These are phyloP conservation scores for Ogataea chonburiensis DNA, from an alignment of 805 yeast genomes.

Conservation along the genomic window DNA sequence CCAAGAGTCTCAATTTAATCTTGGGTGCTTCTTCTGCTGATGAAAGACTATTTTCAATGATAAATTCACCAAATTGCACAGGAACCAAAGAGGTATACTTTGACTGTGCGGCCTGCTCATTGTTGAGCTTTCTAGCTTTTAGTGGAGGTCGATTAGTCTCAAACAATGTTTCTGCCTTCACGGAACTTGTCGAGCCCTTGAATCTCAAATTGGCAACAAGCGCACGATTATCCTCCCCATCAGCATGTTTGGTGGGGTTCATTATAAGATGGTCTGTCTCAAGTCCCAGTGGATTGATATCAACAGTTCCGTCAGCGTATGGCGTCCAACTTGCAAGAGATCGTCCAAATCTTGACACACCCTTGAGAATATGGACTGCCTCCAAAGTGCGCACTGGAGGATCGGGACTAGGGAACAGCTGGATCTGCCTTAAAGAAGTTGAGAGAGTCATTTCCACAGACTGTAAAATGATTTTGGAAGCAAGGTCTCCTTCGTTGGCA, in stretches of 20 bases:
- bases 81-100: slow-evolving; percentile 58
- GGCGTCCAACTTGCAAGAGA: slow-evolving; percentile 72
- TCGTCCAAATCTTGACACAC: slow-evolving; percentile 58
- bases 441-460: slow-evolving; percentile 56
- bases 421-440: slow-evolving; percentile 42
- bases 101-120: slow-evolving; percentile 13
- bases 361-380: slow-evolving; percentile 56
- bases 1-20: slow-evolving; percentile 44
- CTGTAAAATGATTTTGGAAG: slow-evolving; percentile 56
- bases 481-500: slow-evolving; percentile 39
- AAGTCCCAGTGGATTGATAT: slow-evolving; percentile 59
- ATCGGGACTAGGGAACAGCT: slow-evolving; percentile 37
- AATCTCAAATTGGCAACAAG: slow-evolving; percentile 56
- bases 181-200: slow-evolving; percentile 49
- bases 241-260: slow-evolving; percentile 27
- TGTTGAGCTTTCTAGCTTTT: slow-evolving; percentile 20
- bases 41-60: slow-evolving; percentile 36
- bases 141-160: slow-evolving; percentile 37
- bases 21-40: slow-evolving; percentile 20
- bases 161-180: slow-evolving; percentile 38
- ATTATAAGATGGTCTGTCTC: slow-evolving; percentile 42
- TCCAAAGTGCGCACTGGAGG: slow-evolving; percentile 47
- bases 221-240: slow-evolving; percentile 26
- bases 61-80: slow-evolving; percentile 49
- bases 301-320: slow-evolving; percentile 67